Evolutionary conservation across 1,284 basidiomycete species (phyloP), one percentile per base, ranked within the genome.

Genomic region (Cryptococcus sp.): DNA sequence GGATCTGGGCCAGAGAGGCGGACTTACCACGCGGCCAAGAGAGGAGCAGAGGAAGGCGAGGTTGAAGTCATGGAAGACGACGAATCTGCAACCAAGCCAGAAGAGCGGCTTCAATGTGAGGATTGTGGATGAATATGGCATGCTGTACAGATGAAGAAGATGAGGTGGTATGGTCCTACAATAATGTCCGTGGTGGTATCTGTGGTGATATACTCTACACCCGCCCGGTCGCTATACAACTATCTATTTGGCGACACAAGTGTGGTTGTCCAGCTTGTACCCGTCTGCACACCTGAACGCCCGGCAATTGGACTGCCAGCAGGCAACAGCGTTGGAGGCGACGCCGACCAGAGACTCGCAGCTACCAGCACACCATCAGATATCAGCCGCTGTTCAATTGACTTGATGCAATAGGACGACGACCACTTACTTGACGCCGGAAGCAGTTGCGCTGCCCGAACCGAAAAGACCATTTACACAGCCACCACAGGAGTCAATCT

Each of bases 401-500:
- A 24, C 12, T 9, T 33, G 5, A 33, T 9, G 9, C 9, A 4
- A 9, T 33, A 13, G 13, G 20, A 6, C n/a, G n/a, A 9, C 39
- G 12, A 12, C 11, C 11, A 59, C 57, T 53, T 18, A 60, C 59
- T 60, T 55, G 23, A 54, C 48, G 28, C 48, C 59, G 11, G 52
- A 15, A 15, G 47, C 36, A 15, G 46, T 33, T 8, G 16, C 16
- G 15, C 43, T 40, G 38, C 47, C 39, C 16, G 33, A 46, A 13
- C 52, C 52, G 40, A 57, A 60, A 16, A 42, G 45, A 46, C 59
- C 59, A 37, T 56, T 50, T 13, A 56, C 55, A n/a, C 59, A 60
- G 16, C 59, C 59, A 37, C 59, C 59, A 46, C 59, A 60, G 35
- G 59, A 60, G 33, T 47, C 59, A 15, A 60, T 33, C 44, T 48